Base-by-base conservation (phyloP, 345 rosid species). In the Nephelium lappaceum region DNA sequence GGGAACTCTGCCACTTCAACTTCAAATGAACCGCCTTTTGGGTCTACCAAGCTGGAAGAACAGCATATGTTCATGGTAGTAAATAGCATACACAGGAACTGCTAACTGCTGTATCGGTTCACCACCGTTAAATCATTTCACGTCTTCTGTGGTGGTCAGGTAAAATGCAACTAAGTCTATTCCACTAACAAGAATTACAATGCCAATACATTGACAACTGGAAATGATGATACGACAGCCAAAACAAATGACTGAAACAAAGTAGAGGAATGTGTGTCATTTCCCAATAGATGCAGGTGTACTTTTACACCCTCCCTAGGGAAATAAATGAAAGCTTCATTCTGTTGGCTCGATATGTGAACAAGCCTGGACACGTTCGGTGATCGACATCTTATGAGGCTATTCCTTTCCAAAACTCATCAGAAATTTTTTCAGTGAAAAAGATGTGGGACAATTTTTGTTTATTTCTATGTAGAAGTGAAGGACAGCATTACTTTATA, bases 1-100 rank as follows among this genome's bases (percentile, higher is more conserved):
- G 91, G 86, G 79, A 91, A 90, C 81, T 78, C 81, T 3, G 83
- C 89, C 71, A 93, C 95, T 74, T 86, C 84, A 70, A 79, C 98
- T 81, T 88, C 85, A 74, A 92, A 92, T 47, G 87, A 84, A 76
- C 79, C 69, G 67, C 92, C 98, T 80, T 86, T 82, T 23, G 87
- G 91, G 23, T 87, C 85, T 51, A 71, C 74, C 90, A 93, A 76
- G 71, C 98, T 93, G 60, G 12, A 71, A 12, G n/a, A 78, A 72
- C 57, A 71, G 16, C 53, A 75, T 75, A 8, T 63, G 65, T n/a
- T 42, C 15, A 63, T 10, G 15, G 61, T 42, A 38, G 45, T 21
- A 15, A 23, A 18, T 27, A 7, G 41, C 65, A 62, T 10, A 24
- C 53, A 7, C 11, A 53, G 11, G 18, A 6, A 66, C 47, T 8